Evolutionary conservation across 306 rosid genomes (phyloP).

Genomic region (Fragaria iinumae): DNA sequence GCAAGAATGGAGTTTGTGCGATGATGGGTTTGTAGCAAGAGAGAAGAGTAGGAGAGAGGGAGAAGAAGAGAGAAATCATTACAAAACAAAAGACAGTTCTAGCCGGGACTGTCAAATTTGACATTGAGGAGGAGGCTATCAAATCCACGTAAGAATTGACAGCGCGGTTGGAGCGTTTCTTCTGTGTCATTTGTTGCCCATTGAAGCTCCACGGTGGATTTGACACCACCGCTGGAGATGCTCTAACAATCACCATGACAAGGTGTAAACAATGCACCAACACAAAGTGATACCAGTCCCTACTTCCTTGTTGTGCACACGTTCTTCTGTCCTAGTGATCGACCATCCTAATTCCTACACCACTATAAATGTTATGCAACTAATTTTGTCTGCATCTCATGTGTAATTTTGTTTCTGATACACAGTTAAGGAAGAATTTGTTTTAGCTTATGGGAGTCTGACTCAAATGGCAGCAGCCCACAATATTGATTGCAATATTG

Average conservation of each 20-base stretch:
- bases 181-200: no score
- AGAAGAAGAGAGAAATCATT: no score
- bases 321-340: not conserved
- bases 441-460: slow-evolving; percentile 13
- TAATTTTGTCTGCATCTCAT: not conserved
- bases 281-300: slow-evolving; percentile 7
- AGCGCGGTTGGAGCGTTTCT: no score
- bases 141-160: no score
- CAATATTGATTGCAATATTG: slow-evolving; percentile 6
- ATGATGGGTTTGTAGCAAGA: no score
- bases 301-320: not conserved
- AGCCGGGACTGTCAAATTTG: no score
- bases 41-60: no score
- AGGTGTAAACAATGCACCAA: not conserved
- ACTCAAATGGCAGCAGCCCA: slow-evolving; percentile 24
- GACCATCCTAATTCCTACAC: slow-evolving; percentile 7
- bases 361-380: not conserved
- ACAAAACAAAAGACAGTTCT: no score
- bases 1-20: no score
- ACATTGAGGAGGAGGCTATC: no score
- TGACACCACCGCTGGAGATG: no score
- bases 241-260: not conserved
- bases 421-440: not conserved
- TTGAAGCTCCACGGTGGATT: no score
- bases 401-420: not conserved